A percentile compares a stretch with the other conserved stretches of the same genome.
Conservation (phyloP, 2,329 filamentous ascomycete species). For the Arthrobotrys musiformis region DNA sequence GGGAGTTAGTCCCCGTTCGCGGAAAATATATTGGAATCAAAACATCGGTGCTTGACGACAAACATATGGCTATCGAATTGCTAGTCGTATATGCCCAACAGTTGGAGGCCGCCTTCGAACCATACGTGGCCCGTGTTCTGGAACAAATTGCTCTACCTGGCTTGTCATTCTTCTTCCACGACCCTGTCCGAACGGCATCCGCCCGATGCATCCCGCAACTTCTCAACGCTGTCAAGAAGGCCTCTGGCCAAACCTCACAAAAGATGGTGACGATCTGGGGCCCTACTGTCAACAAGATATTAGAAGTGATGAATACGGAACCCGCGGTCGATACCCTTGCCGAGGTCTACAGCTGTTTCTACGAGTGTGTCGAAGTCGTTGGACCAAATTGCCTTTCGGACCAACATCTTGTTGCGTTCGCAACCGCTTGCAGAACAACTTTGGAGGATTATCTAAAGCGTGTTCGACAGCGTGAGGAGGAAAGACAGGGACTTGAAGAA, state of each 20-base stretch:
- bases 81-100: slow-evolving; percentile 97
- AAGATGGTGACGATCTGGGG: slow-evolving; percentile 86
- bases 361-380: slow-evolving; percentile 94
- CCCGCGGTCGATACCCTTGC: slow-evolving; percentile 95
- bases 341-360: slow-evolving; percentile 99
- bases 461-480: slow-evolving; percentile 83
- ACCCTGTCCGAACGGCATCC: slow-evolving; percentile 92
- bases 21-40: slow-evolving; percentile 99
- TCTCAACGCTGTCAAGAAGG: slow-evolving; percentile 91
- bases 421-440: slow-evolving; percentile 83
- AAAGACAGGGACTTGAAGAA: slow-evolving; percentile 83
- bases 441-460: slow-evolving; percentile 93
- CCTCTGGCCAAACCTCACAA: slow-evolving; percentile 81
- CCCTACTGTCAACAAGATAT: slow-evolving; percentile 84
- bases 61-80: slow-evolving; percentile 99
- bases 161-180: slow-evolving; percentile 98
- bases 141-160: slow-evolving; percentile 95
- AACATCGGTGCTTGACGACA: slow-evolving; percentile 95
- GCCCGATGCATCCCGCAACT: slow-evolving; percentile 94
- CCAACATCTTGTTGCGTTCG: slow-evolving; percentile 85
- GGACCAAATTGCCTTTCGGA: slow-evolving; percentile 82
- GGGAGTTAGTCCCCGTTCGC: slow-evolving; percentile 96
- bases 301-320: slow-evolving; percentile 88
- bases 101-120: slow-evolving; percentile 89
- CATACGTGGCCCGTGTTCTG: slow-evolving; percentile 92